Base-by-base conservation (phyloP, 1,139 yeast genomes). In the Geotrichum fermentans region DNA sequence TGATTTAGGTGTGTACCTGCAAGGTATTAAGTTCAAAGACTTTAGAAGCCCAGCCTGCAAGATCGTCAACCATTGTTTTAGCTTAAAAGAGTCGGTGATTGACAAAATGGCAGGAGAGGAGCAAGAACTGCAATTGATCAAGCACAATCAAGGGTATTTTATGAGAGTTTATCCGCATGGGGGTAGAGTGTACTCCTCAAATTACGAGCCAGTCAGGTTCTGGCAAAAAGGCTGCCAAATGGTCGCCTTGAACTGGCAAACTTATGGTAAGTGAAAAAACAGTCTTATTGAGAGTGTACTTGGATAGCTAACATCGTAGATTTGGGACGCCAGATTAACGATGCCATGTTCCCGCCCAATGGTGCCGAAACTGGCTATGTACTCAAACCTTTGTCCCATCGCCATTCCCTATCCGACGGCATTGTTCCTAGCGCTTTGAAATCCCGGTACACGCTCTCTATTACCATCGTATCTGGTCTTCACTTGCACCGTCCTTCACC, bases 211-310 rank as follows among this genome's bases (percentile, higher is more conserved):
- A 0, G 69, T 86, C 4, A 68, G 67, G 0, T 88, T 79, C 60
- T 92, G 99, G 98, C 73, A 73, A 43, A 72, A 77, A 47, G 99
- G 99, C 0, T 83, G 77, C 3, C 98, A 92, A 62, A 79, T 94
- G 89, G 97, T 87, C 2, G 97, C 98, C 0, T 82, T 96, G 1
- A 92, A 92, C 62, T 94, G 97, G 97, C 98, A 92, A 66, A 84
- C 95, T 0, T 83, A 80, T 63, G 53, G 47, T 37, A 28, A 29
- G 44, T 40, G 6, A 7, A 14, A 8, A 20, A 18, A 11, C 30
- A 2, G 11, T n/a, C 17, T 16, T 14, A 33, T 6, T n/a, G 36
- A 10, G 3, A 24, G 3, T 11, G 21, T 20, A 36, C 14, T 18
- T 36, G 8, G 39, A 17, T 10, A 17, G 16, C 21, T 18, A 16